Conservation (phyloP, 2,329 filamentous ascomycete species). For the Fusarium sp. region DNA sequence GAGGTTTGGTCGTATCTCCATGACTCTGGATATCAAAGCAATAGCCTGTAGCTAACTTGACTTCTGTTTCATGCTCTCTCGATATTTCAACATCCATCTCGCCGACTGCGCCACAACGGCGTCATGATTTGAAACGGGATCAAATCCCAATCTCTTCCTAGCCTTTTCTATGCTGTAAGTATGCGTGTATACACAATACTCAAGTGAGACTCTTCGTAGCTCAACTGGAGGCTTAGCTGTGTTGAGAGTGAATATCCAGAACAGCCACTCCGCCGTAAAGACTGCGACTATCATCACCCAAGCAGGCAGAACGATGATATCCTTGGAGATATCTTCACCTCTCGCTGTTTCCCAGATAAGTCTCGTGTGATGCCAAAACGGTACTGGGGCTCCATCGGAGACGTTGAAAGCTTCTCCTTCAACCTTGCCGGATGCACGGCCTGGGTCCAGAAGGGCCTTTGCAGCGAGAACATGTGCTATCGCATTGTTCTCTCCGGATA, state of each 20-base stretch:
- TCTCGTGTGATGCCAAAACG: constrained; percentile 45
- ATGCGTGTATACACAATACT: constrained; percentile 33
- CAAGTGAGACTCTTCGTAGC: constrained; percentile 33
- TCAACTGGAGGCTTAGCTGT: constrained; percentile 34
- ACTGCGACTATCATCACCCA: constrained; percentile 39
- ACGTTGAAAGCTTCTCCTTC: constrained; percentile 50
- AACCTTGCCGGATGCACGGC: constrained; percentile 21
- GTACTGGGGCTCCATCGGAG: constrained; percentile 45
- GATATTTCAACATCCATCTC: constrained; percentile 18
- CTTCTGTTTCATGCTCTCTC: background rate
- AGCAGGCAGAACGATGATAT: constrained; percentile 32
- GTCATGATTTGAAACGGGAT: constrained; percentile 25
- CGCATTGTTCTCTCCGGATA: constrained; percentile 42
- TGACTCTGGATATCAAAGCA: accelerated
- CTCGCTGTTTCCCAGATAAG: constrained; percentile 38
- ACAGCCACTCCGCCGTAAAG: constrained; percentile 25
- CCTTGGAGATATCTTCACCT: constrained; percentile 3
- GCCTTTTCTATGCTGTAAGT: constrained; percentile 25
- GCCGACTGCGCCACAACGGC: constrained; percentile 4
- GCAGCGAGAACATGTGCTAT: constrained; percentile 42
- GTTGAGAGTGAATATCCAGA: constrained; percentile 40
- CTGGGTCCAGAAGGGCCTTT: constrained; percentile 38
- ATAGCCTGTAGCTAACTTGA: background rate
- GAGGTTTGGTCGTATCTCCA: accelerated
- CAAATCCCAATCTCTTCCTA: background rate